Conservation (phyloP, 2,329 filamentous ascomycete species). For the Cladophialophora immunda region DNA sequence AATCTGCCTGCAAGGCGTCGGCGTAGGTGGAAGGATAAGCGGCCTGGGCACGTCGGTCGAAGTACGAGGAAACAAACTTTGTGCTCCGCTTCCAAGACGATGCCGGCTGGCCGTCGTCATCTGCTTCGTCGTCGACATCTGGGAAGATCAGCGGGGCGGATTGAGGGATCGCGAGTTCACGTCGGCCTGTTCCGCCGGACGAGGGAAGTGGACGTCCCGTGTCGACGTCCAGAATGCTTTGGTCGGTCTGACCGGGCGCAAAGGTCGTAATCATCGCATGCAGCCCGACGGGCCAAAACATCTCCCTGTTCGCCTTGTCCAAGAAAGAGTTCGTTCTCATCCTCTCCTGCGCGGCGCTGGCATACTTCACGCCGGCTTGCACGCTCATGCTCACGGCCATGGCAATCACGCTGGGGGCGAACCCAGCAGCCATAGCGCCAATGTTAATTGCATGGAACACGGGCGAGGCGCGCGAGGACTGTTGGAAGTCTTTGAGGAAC, state of each 20-base stretch:
- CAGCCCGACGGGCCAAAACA: conserved; percentile 4
- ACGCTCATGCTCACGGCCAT: conserved; percentile 5
- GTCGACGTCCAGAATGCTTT: neutral
- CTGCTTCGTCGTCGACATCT: neutral
- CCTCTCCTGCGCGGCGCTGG: neutral
- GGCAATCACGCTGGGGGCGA: neutral
- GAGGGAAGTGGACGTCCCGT: neutral
- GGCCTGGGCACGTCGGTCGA: conserved; percentile 6
- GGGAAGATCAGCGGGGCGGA: conserved; percentile 3
- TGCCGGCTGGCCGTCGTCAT: neutral
- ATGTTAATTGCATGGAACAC: conserved; percentile 5
- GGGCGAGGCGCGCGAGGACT: neutral
- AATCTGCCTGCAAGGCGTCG: too few species aligned
- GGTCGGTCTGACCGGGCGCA: neutral
- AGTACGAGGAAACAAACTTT: conserved; percentile 7
- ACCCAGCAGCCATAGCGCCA: conserved; percentile 3
- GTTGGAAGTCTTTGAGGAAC: conserved; percentile 6
- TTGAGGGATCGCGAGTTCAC: neutral
- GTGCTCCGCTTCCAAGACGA: conserved; percentile 1
- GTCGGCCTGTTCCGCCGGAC: neutral
- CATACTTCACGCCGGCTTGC: neutral
- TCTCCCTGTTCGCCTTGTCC: conserved; percentile 7
- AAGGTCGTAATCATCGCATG: conserved; percentile 7
- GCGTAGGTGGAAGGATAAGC: neutral
- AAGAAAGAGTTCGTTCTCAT: neutral